These are phyloP conservation scores for Rauvolfia tetraphylla DNA, from an alignment of 257 asterid species.

Conservation along the genomic window DNA sequence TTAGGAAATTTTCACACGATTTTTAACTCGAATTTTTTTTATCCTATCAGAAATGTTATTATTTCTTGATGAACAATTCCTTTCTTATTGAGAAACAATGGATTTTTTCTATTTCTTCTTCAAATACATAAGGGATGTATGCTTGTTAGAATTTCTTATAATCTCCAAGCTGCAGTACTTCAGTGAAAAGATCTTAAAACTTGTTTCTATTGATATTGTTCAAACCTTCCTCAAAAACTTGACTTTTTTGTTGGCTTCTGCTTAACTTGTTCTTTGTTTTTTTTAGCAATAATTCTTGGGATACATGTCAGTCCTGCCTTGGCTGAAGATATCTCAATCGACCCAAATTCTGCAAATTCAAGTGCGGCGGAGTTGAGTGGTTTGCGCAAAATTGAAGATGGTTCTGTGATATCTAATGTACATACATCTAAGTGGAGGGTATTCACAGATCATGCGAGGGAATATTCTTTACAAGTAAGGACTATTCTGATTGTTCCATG, in stretches of 20 bases:
- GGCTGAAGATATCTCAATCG: constrained; percentile 61
- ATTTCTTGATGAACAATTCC: not conserved
- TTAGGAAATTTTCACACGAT: not conserved
- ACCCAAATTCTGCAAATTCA: constrained; percentile 35
- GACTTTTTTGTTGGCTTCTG: not conserved
- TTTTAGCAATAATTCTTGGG: constrained; percentile 61
- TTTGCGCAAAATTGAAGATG: constrained; percentile 65
- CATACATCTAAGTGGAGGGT: constrained; percentile 97
- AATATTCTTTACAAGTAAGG: constrained; percentile 67
- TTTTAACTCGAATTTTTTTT: not conserved
- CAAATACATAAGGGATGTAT: not conserved
- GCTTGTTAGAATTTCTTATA: not conserved
- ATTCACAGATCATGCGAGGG: constrained; percentile 85
- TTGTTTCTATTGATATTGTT: not conserved
- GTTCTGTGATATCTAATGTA: constrained; percentile 72
- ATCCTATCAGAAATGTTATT: not conserved
- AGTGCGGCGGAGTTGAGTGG: constrained; percentile 36
- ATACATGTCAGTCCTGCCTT: constrained; percentile 44
- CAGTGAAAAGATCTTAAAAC: not conserved
- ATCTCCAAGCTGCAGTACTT: not conserved
- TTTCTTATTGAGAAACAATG: not conserved
- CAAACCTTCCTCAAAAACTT: not conserved
- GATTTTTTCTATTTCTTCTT: not conserved
- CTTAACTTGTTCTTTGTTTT: constrained; percentile 15
- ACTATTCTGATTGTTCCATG: constrained; percentile 12